phyloP scores from a whole-genome alignment of 1,139 yeast genomes.

The Pichia sp. region DNA sequence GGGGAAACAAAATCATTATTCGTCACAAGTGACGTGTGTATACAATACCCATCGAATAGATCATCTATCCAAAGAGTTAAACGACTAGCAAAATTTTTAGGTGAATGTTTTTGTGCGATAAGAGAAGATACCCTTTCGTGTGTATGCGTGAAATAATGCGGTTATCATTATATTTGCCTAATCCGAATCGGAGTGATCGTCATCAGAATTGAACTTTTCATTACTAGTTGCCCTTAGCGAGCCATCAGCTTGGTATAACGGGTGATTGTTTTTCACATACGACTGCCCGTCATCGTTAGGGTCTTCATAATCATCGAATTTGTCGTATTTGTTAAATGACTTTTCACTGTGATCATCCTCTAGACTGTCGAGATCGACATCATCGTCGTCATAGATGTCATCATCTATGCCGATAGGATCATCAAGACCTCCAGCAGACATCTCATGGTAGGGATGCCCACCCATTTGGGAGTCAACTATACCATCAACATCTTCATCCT shows the following conservation, averaged over 20 bases:
- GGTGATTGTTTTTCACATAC: slow-evolving; percentile 53
- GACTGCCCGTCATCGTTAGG: slow-evolving; percentile 80
- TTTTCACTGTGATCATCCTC: slow-evolving; percentile 46
- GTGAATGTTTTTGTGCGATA: no score
- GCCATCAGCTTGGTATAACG: slow-evolving; percentile 40
- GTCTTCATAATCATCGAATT: slow-evolving; percentile 62
- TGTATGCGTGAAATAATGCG: no score
- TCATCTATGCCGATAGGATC: slow-evolving; percentile 15
- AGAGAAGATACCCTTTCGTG: no score
- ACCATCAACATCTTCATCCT: slow-evolving; percentile 10
- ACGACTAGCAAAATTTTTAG: no score
- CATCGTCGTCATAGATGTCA: slow-evolving; percentile 13
- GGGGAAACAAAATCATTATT: no score
- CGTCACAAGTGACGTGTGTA: no score
- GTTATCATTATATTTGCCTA: no score
- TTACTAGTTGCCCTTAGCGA: slow-evolving; percentile 21
- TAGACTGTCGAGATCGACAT: slow-evolving; percentile 1
- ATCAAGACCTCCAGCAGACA: slow-evolving; percentile 23
- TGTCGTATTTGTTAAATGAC: slow-evolving; percentile 24
- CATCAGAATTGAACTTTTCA: slow-evolving; percentile 11
- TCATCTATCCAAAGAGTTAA: no score
- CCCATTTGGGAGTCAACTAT: slow-evolving; percentile 21
- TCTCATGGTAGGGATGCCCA: slow-evolving; percentile 28
- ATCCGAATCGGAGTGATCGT: slow-evolving; percentile 16
- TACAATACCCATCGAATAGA: no score